Evolutionary conservation across 257 asterid species (phyloP), one percentile per base, ranked within the genome.

Genomic region (Handroanthus guayacan): DNA sequence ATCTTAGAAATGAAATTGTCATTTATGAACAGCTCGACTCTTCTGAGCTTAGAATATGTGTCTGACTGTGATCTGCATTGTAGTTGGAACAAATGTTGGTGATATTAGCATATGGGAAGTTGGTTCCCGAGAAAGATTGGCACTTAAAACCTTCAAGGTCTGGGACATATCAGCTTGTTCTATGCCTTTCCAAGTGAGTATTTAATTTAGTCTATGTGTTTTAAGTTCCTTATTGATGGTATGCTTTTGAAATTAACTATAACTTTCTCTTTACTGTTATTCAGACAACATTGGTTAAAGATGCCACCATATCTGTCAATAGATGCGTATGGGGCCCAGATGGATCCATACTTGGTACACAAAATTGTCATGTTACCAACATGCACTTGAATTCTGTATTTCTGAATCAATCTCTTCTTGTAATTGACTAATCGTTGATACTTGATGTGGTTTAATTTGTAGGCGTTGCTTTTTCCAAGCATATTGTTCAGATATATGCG

Each of bases 81-180:
- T 77, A 95, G 99, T 95, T 89, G 99, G 99, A 81, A 95, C 99
- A 61, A 95, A 91, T 82, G 97, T 93, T 76, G 99, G 99, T 75
- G 99, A 95, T 79, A 89, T 95, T 72, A 93, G 97, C 91, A 89
- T 95, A 51, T 95, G 99, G 99, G 98, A 95, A 82, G 97, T 93
- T 80, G 97, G 98, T 51, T 87, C 97, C 61, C 89, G 93, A 43
- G 99, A 95, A 70, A 88, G 98, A 84, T 79, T 95, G 82, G 92
- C 94, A n/a, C 94, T 91, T 60, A 95, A 85, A 81, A 75, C 79
- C 80, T 95, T 95, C 78, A 95, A 91, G 86, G 95, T 95, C 39
- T 95, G 98, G 98, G 92, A 95, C 76, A 67, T 93, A 80, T 85
- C 97, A 56, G 84, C 88, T 38, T 95, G 98, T 85, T 86, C 99